phyloP scores from a whole-genome alignment of 2,329 filamentous ascomycete genomes.

The Aspergillus alliaceus region DNA sequence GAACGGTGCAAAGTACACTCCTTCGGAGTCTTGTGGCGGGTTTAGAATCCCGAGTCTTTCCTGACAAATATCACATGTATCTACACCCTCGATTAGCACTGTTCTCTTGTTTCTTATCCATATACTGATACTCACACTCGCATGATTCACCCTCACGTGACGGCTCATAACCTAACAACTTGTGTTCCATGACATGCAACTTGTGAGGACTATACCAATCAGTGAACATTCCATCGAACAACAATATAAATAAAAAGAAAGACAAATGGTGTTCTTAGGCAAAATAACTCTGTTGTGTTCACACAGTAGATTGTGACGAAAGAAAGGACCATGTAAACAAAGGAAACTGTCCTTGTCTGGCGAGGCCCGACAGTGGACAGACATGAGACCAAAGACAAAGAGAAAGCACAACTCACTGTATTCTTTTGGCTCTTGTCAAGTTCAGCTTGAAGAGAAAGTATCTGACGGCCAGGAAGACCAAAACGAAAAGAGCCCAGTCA shows the following conservation, averaged over 20 bases:
- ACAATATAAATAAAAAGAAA: neutral
- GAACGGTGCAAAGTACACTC: neutral
- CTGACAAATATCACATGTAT: neutral
- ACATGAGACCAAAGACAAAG: neutral
- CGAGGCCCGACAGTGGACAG: neutral
- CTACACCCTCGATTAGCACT: neutral
- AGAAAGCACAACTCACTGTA: neutral
- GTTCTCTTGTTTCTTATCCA: neutral
- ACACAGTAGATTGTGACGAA: neutral
- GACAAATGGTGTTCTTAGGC: neutral
- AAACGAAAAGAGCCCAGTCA: neutral
- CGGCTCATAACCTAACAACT: constrained; percentile 14
- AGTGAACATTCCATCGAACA: neutral
- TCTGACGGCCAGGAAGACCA: no score
- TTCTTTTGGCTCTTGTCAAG: no score
- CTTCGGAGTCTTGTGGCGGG: neutral
- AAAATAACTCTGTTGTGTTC: neutral
- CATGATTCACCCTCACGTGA: constrained; percentile 17
- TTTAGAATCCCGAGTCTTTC: neutral
- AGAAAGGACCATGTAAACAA: neutral
- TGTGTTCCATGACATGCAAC: neutral
- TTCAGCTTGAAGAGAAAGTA: no score
- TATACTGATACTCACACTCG: neutral
- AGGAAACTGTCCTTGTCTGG: neutral
- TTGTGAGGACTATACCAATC: neutral